Conservation (phyloP, 2,329 filamentous ascomycete genomes). For the Neopestalotiopsis sp. region DNA sequence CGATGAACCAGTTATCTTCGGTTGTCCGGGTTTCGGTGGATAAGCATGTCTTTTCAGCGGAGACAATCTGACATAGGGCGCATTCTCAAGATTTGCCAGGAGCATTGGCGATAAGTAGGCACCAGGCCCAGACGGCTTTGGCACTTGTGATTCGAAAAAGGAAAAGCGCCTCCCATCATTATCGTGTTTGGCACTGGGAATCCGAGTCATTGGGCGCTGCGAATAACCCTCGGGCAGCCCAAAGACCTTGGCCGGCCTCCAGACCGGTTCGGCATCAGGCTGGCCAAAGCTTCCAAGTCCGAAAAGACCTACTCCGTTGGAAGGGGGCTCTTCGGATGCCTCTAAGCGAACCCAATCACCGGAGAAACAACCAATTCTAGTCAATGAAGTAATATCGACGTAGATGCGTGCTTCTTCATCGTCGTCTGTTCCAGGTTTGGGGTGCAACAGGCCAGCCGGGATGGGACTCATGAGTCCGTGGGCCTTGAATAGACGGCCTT, state of each 20-base stretch:
- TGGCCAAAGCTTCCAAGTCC: conserved; percentile 71
- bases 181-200: conserved; percentile 59
- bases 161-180: conserved; percentile 57
- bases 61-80: conserved; percentile 80
- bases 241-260: conserved; percentile 88
- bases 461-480: conserved; percentile 77
- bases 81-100: conserved; percentile 81
- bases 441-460: conserved; percentile 80
- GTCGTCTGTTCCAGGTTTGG: conserved; percentile 76
- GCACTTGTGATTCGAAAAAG: conserved; percentile 73
- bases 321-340: conserved; percentile 73
- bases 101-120: conserved; percentile 86
- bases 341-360: conserved; percentile 95
- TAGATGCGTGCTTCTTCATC: conserved; percentile 91
- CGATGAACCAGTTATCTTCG: conserved; percentile 60
- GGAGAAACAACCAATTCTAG: conserved; percentile 93
- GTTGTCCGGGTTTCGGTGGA: conserved; percentile 56
- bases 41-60: conserved; percentile 64
- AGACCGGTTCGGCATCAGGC: conserved; percentile 68
- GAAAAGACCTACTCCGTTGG: conserved; percentile 69
- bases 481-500: conserved; percentile 82
- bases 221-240: conserved; percentile 81
- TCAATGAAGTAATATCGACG: conserved; percentile 84
- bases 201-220: conserved; percentile 64
- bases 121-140: conserved; percentile 60